Base-by-base conservation (phyloP, 2,329 filamentous ascomycete species). In the Penicillium sp. region DNA sequence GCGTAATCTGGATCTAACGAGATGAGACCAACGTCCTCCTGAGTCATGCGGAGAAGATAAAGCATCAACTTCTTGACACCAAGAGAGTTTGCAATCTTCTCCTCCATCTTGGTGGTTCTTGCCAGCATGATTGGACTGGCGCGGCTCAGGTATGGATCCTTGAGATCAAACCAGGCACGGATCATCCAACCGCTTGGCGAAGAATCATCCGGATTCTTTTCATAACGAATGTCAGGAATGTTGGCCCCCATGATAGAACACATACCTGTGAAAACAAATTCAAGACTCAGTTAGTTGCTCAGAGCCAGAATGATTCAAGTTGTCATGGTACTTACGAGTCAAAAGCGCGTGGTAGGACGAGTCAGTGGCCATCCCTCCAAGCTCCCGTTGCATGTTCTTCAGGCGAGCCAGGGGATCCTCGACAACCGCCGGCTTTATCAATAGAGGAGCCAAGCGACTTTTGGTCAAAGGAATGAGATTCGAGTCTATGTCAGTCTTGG, bases 31-130 rank as follows among this genome's bases (percentile, higher is more conserved):
- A 58, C 61, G 44, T 75, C 71, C 27, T 73, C 68, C 33, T 64
- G 56, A 1, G 70, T 63, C 55, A 74, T 65, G 1, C 58, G 39
- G 7, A 72, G 61, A 25, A 75, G 50, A 39, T 68, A 72, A n/a
- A 64, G 48, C 9, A 68, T 61, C 11, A 70, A 60, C n/a, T 66
- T 58, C 50, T 58, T 59, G 2, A 69, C 66, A 21, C 71, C 74
- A 0, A 57, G 44, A 45, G 70, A 63, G 16, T 62, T 33, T 0
- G 63, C 69, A 3, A 21, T 35, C 0, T 39, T 33, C 7, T 54
- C 45, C 2, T 60, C 60, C 4, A 55, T 57, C 9, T 33, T 50
- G 19, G 60, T 27, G 10, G 52, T 46, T 3, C 58, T 57, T 1
- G 65, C 53, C 13, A 65, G 37, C 21, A 64, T 63, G 33, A 75